Evolutionary conservation across 805 yeast species (phyloP), one percentile per base, ranked within the genome.

Genomic region (Candida nemodendra): DNA sequence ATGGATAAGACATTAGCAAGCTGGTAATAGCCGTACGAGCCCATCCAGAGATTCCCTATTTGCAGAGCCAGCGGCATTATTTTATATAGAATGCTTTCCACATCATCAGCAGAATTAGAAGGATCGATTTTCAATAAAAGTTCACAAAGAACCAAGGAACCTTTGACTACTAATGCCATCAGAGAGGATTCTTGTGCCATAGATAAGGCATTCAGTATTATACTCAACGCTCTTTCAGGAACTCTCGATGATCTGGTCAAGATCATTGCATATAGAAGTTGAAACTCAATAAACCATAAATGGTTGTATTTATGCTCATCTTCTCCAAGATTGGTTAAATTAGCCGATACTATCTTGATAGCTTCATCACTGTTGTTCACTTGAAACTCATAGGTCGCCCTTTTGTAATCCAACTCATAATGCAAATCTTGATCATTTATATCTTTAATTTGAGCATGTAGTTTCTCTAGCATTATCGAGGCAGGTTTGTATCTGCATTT

Each of bases 191-290:
- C 51, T 15, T 68, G 66, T 0, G 84, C 74, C 9, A 66, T 50
- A 32, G 72, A 69, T 2, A 82, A 57, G 35, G 78, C 68, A 43
- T 75, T 76, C 5, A 75, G 53, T 0, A 79, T 50, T 14, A 71
- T 51, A 0, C 82, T 70, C 7, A 81, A 45, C 0, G 75, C 77
- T 39, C 82, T 65, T 8, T 71, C 56, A 11, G 78, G 74, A 4
- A 68, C 58, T 4, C 34, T 18, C 0, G 74, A 71, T 12, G 72
- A 55, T 4, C 59, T 47, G 17, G 70, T 47, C 41, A 78, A 58
- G 1, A 77, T 64, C 11, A 61, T 50, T 29, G 77, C 69, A 47
- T 74, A 72, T 34, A 78, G 49, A 9, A 78, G 48, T 32, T 69
- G 74, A 38, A 73, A 68, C 49, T 66, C 66, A 16, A 78, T 57